Evolutionary conservation across 805 yeast genomes (phyloP).

Genomic region (Zygosaccharomyces kombuchaensis): DNA sequence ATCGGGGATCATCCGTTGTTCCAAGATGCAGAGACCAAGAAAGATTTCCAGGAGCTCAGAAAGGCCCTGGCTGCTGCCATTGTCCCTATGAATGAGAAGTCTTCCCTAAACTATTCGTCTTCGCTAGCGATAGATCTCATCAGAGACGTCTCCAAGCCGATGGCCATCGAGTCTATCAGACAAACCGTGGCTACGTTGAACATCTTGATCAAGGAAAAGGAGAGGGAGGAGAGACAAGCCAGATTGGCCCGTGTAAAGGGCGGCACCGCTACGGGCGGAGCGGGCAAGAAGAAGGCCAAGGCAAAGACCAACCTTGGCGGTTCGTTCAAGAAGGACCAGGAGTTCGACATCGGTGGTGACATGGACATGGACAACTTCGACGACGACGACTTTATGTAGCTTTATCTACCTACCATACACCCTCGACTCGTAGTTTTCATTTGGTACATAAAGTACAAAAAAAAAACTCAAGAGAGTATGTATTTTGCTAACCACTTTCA

Average conservation of each 20-base stretch:
- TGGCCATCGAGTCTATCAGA: slow-evolving; percentile 74
- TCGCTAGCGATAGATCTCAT: slow-evolving; percentile 77
- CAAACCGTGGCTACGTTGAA: slow-evolving; percentile 82
- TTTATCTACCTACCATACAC: neutral
- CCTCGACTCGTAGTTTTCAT: neutral
- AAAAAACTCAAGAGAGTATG: neutral
- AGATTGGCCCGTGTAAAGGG: slow-evolving; percentile 71
- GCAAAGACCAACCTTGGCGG: slow-evolving; percentile 62
- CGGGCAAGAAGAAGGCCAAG: slow-evolving; percentile 92
- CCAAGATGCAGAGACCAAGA: slow-evolving; percentile 66
- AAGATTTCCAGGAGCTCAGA: slow-evolving; percentile 73
- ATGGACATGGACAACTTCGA: slow-evolving; percentile 57
- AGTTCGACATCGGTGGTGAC: slow-evolving; percentile 49
- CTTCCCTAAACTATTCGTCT: slow-evolving; percentile 65
- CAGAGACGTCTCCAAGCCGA: slow-evolving; percentile 78
- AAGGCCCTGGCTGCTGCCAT: slow-evolving; percentile 63
- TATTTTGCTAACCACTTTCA: neutral
- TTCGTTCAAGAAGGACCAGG: slow-evolving; percentile 60
- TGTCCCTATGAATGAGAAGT: slow-evolving; percentile 54
- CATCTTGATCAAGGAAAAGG: slow-evolving; percentile 78
- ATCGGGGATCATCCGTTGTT: slow-evolving; percentile 75
- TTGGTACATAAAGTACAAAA: neutral
- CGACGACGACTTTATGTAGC: slow-evolving; percentile 80
- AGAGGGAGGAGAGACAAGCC: slow-evolving; percentile 83
- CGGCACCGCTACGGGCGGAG: slow-evolving; percentile 87